These are phyloP conservation scores for Mortierella sp. DNA, from an alignment of 371 early-diverging fungal genomes.

Conservation along the genomic window DNA sequence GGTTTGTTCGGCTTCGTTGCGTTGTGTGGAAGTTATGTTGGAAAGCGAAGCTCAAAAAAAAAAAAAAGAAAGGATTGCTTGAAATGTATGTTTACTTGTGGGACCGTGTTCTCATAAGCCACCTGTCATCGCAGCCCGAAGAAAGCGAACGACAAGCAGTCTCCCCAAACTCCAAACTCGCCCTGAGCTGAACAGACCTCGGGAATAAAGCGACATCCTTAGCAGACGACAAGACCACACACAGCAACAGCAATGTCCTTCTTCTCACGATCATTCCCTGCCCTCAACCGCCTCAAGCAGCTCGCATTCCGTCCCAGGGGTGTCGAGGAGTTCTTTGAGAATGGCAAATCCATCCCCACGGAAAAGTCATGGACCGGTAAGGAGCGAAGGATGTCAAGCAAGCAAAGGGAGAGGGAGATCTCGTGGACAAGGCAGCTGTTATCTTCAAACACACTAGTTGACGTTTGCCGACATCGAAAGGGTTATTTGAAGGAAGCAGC, in stretches of 20 bases:
- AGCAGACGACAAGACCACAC: background rate
- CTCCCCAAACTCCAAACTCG: background rate
- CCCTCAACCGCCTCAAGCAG: constrained; percentile 55
- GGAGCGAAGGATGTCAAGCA: background rate
- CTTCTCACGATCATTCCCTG: constrained; percentile 49
- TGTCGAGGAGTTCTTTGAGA: constrained; percentile 93
- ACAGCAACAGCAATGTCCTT: constrained; percentile 38
- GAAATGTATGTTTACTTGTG: constrained; percentile 9
- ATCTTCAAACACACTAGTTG: no score
- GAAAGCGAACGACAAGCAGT: background rate
- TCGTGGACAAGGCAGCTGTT: background rate
- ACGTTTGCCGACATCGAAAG: no score
- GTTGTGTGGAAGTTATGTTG: background rate
- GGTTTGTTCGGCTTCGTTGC: background rate
- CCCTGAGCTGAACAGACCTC: background rate
- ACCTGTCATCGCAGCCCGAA: background rate
- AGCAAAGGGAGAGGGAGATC: background rate
- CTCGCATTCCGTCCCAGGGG: constrained; percentile 65
- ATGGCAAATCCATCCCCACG: constrained; percentile 74
- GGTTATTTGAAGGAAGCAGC: background rate
- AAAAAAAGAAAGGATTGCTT: background rate
- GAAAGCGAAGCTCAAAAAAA: background rate
- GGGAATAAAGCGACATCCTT: background rate
- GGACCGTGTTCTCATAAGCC: constrained; percentile 14
- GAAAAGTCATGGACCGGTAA: constrained; percentile 76